These are phyloP conservation scores for Emericellopsis terricola DNA, from an alignment of 495 filamentous ascomycete species.

Conservation along the genomic window DNA sequence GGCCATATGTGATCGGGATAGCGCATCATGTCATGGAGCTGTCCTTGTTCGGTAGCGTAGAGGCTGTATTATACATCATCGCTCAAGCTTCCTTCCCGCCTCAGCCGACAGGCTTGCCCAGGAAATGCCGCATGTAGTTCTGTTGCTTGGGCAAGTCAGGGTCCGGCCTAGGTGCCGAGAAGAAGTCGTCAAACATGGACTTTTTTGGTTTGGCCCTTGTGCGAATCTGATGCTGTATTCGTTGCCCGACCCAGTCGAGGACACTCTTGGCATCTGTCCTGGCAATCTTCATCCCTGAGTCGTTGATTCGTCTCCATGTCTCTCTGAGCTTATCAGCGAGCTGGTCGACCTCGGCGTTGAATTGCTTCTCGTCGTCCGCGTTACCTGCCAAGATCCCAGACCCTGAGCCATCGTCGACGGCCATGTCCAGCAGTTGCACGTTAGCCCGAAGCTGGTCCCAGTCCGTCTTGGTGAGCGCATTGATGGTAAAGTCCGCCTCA, in stretches of 20 bases:
- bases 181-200: slow-evolving; percentile 32
- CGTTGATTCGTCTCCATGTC: slow-evolving; percentile 53
- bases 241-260: slow-evolving; percentile 51
- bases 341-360: slow-evolving; percentile 51
- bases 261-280: slow-evolving; percentile 56
- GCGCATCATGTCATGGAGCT: no score
- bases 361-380: slow-evolving; percentile 23
- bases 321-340: slow-evolving; percentile 42
- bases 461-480: slow-evolving; percentile 34
- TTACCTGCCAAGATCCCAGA: slow-evolving; percentile 5
- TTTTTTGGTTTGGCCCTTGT: slow-evolving; percentile 42
- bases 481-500: slow-evolving; percentile 18
- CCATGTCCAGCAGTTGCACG: slow-evolving; percentile 50
- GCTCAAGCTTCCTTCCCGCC: slow-evolving; percentile 3
- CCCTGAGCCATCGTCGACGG: slow-evolving; percentile 44
- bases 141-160: slow-evolving; percentile 1
- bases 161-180: no score
- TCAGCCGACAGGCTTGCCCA: not conserved
- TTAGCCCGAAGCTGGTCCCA: slow-evolving; percentile 47
- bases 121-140: slow-evolving; percentile 3
- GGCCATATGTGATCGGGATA: no score
- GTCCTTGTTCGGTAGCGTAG: slow-evolving; percentile 5
- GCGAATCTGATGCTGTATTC: slow-evolving; percentile 51
- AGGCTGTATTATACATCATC: slow-evolving; percentile 12
- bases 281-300: slow-evolving; percentile 53